phyloP scores from a whole-genome alignment of 305 asterid species.

The Lippia alba region DNA sequence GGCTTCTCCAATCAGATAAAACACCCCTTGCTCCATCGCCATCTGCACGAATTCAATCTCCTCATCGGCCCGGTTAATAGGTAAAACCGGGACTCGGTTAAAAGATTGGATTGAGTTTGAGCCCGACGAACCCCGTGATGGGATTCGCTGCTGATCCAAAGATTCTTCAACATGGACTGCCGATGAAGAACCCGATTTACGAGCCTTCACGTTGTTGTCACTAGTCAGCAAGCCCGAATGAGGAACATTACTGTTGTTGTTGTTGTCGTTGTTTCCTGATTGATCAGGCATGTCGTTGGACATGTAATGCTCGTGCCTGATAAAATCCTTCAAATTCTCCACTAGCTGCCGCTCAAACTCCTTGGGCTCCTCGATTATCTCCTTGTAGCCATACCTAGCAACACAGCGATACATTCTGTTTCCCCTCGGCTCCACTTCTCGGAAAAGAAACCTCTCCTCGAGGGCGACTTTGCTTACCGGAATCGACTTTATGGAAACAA shows the following conservation, averaged over 20 bases:
- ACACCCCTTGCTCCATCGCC: constrained; percentile 62
- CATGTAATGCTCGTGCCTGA: constrained; percentile 51
- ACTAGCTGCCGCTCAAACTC: constrained; percentile 61
- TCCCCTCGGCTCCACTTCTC: constrained; percentile 64
- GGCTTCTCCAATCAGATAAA: constrained; percentile 72
- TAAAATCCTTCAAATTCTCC: constrained; percentile 58
- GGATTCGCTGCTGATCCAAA: constrained; percentile 17
- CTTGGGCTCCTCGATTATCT: constrained; percentile 53
- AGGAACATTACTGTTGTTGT: not conserved
- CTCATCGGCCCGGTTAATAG: constrained; percentile 34
- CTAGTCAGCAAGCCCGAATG: constrained; percentile 27
- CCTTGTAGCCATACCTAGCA: constrained; percentile 79
- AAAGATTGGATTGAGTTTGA: constrained; percentile 45
- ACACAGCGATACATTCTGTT: constrained; percentile 67
- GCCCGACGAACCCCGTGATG: constrained; percentile 40
- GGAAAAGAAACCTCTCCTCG: constrained; percentile 71
- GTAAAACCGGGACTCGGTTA: constrained; percentile 2
- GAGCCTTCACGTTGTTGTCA: constrained; percentile 14
- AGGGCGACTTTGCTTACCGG: constrained; percentile 62
- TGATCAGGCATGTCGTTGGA: constrained; percentile 22
- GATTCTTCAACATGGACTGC: constrained; percentile 51
- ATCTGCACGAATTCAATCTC: constrained; percentile 49
- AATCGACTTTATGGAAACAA: constrained; percentile 74
- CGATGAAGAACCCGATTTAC: constrained; percentile 36
- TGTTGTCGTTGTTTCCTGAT: not conserved